Evolutionary conservation across 352 stramenopile genomes (phyloP).

Genomic region (Pythium phragmitis): DNA sequence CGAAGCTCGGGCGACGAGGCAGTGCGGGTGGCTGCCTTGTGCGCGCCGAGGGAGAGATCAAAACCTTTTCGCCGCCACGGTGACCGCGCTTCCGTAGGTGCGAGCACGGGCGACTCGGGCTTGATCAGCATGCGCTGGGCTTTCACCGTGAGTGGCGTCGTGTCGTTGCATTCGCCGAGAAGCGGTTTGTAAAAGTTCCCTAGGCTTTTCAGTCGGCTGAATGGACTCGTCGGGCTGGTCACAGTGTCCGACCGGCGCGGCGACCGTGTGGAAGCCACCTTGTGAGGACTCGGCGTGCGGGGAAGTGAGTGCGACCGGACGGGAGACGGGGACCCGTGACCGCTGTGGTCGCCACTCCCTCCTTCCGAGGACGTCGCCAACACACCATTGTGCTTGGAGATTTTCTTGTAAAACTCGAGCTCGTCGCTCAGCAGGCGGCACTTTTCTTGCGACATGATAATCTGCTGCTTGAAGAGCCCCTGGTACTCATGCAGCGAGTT

Average conservation of each 20-base stretch:
- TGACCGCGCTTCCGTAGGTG: constrained; percentile 1
- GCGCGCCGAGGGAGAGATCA: constrained; percentile 11
- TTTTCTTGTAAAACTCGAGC: constrained; percentile 84
- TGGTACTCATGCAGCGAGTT: constrained; percentile 81
- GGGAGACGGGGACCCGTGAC: constrained; percentile 1
- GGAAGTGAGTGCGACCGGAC: constrained; percentile 12
- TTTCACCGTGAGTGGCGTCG: constrained; percentile 28
- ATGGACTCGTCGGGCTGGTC: not conserved
- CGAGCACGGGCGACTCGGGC: constrained; percentile 19
- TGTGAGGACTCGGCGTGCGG: constrained; percentile 16
- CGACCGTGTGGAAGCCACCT: not conserved
- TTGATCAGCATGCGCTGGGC: constrained; percentile 46
- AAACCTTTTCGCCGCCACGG: constrained; percentile 23
- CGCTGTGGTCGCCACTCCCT: constrained; percentile 28
- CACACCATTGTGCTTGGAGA: constrained; percentile 35
- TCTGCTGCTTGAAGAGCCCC: constrained; percentile 78
- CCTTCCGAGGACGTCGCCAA: constrained; percentile 23
- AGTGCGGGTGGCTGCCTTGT: not conserved
- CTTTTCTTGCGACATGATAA: constrained; percentile 81
- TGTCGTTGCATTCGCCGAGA: not conserved
- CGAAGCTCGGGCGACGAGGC: constrained; percentile 18
- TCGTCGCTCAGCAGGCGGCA: constrained; percentile 72
- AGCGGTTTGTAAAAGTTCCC: constrained; percentile 21
- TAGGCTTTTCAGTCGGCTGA: constrained; percentile 18
- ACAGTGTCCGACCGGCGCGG: not conserved